Evolutionary conservation across 768 basidiomycete genomes (phyloP).

Genomic region (Mycena filopes): DNA sequence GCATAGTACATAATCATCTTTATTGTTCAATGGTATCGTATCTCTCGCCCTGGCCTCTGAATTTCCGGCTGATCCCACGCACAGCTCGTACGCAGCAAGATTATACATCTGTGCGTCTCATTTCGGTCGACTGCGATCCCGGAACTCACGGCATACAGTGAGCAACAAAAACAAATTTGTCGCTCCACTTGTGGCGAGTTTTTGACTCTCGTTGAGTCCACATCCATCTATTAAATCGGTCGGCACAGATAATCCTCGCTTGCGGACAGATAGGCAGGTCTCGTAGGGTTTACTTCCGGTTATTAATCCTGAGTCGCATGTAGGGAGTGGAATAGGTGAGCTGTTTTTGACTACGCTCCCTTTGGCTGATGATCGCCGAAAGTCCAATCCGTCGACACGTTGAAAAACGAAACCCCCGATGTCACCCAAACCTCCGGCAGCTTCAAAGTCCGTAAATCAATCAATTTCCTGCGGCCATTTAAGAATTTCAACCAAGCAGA

Average conservation of each 20-base stretch:
- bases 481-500: not conserved
- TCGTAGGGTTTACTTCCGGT: not conserved
- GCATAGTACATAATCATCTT: slow-evolving; percentile 3
- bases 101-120: not conserved
- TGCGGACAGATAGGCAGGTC: slow-evolving; percentile 1
- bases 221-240: no score
- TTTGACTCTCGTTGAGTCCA: no score
- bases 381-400: not conserved
- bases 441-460: not conserved
- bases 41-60: no score
- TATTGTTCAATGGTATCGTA: slow-evolving; percentile 5
- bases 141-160: not conserved
- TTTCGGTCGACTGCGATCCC: not conserved
- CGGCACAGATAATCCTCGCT: not conserved
- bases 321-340: slow-evolving; percentile 4
- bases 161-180: not conserved
- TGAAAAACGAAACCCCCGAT: not conserved
- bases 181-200: not conserved
- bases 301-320: not conserved
- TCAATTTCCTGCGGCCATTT: not conserved
- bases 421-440: not conserved
- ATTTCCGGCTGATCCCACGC: not conserved
- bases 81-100: slow-evolving; percentile 1
- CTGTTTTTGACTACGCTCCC: not conserved
- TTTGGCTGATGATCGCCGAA: not conserved